Evolutionary conservation across 2,329 filamentous ascomycete genomes (phyloP).

Genomic region (Pseudocercospora fuligena): DNA sequence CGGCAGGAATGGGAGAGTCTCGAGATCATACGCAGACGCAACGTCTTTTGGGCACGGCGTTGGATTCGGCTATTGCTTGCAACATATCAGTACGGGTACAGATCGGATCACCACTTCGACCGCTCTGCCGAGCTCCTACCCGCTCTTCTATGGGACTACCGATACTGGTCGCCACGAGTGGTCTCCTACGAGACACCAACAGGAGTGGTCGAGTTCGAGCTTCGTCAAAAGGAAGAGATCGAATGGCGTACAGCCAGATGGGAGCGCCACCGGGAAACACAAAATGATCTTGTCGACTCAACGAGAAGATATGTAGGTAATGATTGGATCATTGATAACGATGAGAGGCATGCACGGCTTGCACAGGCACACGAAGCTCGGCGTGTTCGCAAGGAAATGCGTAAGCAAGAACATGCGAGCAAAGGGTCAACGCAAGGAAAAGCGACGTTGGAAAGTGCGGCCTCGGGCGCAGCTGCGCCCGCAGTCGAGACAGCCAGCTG

Average conservation of each 20-base stretch:
- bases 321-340: conserved; percentile 9
- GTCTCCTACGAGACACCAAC: conserved; percentile 38
- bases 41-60: conserved; percentile 32
- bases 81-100: conserved; percentile 10
- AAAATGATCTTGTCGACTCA: not conserved
- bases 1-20: conserved; percentile 28
- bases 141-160: conserved; percentile 34
- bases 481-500: no score
- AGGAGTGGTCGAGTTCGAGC: conserved; percentile 37
- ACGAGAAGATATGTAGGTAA: conserved; percentile 18
- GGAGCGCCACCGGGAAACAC: not conserved
- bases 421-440: no score
- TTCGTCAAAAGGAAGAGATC: conserved; percentile 23
- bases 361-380: not conserved
- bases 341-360: not conserved
- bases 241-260: conserved; percentile 6
- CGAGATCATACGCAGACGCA: conserved; percentile 29
- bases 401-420: not conserved
- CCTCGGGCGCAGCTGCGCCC: no score
- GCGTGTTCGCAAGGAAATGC: not conserved
- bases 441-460: no score
- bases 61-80: conserved; percentile 38
- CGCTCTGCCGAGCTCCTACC: conserved; percentile 30
- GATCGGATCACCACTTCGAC: not conserved
- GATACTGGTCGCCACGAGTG: conserved; percentile 25